Percentiles rank a stretch among this genome's conserved stretches.
Conservation (phyloP, 202 grass and related monocot species). For the Schoenoplectus tabernaemontani region DNA sequence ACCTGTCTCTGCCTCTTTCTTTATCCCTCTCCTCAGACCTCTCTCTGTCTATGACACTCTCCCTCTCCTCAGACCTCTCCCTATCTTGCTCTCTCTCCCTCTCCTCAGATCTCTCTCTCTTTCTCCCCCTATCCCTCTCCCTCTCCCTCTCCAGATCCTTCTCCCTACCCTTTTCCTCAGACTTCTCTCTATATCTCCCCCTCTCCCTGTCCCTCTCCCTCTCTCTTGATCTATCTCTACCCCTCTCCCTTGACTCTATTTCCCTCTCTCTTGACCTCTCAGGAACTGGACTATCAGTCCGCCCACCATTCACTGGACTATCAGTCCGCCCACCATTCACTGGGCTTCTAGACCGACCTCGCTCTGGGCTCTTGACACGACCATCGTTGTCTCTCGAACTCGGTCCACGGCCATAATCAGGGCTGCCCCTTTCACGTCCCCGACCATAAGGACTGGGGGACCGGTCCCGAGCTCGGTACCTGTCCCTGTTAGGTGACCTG, state of each 20-base stretch:
- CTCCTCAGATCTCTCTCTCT: constrained; percentile 11
- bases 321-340: constrained; percentile 3
- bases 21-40: not conserved
- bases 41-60: not conserved
- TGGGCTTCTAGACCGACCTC: not conserved
- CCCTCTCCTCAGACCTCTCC: not conserved
- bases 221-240: not conserved
- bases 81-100: constrained; percentile 1
- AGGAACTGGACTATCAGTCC: constrained; percentile 6
- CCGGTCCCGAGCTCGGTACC: constrained; percentile 33
- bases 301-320: constrained; percentile 3
- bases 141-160: constrained; percentile 7
- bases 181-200: not conserved
- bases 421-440: constrained; percentile 79
- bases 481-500: constrained; percentile 57
- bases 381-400: constrained; percentile 41
- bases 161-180: not conserved
- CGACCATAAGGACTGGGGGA: constrained; percentile 61
- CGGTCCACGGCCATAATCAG: constrained; percentile 56
- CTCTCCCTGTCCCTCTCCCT: constrained; percentile 6
- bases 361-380: constrained; percentile 31
- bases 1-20: constrained; percentile 9
- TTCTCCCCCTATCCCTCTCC: constrained; percentile 7
- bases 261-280: not conserved
- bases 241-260: constrained; percentile 4